Conservation (phyloP, 2,329 filamentous ascomycete genomes). For the Fusarium transvaalense region DNA sequence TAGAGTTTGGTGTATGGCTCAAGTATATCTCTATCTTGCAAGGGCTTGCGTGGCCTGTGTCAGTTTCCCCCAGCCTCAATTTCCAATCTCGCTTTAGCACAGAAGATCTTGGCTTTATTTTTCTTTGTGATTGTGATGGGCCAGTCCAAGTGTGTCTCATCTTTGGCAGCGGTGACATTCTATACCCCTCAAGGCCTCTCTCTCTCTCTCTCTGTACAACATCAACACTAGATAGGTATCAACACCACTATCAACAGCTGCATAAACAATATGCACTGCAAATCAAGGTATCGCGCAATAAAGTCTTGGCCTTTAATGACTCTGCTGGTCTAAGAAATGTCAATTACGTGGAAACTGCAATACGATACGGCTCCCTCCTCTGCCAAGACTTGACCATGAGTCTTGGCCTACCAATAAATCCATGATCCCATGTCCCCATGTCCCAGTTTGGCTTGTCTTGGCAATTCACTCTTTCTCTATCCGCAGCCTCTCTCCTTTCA, state of each 20-base stretch:
- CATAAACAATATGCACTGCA: constrained; percentile 9
- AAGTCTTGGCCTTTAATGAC: not conserved
- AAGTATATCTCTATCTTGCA: constrained; percentile 2
- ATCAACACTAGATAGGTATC: not conserved
- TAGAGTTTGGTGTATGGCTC: fast-evolving
- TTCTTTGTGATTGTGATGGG: constrained; percentile 19
- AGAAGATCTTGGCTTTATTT: constrained; percentile 27
- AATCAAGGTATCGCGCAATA: not conserved
- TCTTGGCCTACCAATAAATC: constrained; percentile 21
- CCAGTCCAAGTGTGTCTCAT: constrained; percentile 17
- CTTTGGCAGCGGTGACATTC: not conserved
- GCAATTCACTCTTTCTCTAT: too few species aligned
- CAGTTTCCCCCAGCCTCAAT: constrained; percentile 11
- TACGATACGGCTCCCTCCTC: not conserved
- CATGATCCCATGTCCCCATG: constrained; percentile 23
- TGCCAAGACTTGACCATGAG: constrained; percentile 31
- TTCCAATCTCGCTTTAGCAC: constrained; percentile 11
- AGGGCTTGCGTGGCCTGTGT: constrained; percentile 36
- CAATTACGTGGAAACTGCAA: constrained; percentile 37
- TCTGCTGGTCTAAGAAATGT: not conserved
- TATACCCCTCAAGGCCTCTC: not conserved
- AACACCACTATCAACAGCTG: not conserved
- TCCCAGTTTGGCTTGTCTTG: constrained; percentile 25
- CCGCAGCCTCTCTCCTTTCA: not conserved
- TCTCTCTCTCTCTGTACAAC: not conserved